phyloP scores from a whole-genome alignment of 2,329 filamentous ascomycete species.

The Ambrosiella beaveri region DNA sequence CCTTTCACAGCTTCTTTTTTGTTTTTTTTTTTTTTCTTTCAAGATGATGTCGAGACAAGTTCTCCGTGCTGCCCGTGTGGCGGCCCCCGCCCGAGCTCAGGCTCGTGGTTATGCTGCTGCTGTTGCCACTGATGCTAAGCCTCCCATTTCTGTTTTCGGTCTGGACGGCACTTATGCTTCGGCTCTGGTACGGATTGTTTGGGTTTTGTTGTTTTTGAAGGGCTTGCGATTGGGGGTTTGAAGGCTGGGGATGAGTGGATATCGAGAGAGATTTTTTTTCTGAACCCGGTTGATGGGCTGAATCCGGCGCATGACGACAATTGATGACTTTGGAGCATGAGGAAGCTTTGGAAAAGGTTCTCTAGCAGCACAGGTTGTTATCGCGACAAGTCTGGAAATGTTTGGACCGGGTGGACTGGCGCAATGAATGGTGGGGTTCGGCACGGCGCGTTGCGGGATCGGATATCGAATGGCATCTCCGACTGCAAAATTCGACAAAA shows the following conservation, averaged over 20 bases:
- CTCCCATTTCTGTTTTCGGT: slow-evolving; percentile 82
- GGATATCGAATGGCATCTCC: neutral
- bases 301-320: neutral
- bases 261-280: neutral
- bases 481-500: neutral
- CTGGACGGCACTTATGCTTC: slow-evolving; percentile 96
- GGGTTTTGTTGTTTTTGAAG: neutral
- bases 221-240: neutral
- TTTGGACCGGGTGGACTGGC: neutral
- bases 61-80: slow-evolving; percentile 38
- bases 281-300: slow-evolving; percentile 1
- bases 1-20: neutral
- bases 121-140: slow-evolving; percentile 49
- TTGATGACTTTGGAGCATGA: neutral
- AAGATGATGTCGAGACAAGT: slow-evolving; percentile 43
- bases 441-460: neutral
- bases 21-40: slow-evolving; percentile 5
- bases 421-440: neutral
- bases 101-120: slow-evolving; percentile 74
- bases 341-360: neutral
- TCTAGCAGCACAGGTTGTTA: neutral
- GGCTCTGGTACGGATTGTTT: slow-evolving; percentile 62
- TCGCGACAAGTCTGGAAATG: neutral
- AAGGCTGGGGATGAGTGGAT: neutral
- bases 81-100: slow-evolving; percentile 42